phyloP scores from a whole-genome alignment of 1,139 yeast species.

The Yamadazyma triangularis region DNA sequence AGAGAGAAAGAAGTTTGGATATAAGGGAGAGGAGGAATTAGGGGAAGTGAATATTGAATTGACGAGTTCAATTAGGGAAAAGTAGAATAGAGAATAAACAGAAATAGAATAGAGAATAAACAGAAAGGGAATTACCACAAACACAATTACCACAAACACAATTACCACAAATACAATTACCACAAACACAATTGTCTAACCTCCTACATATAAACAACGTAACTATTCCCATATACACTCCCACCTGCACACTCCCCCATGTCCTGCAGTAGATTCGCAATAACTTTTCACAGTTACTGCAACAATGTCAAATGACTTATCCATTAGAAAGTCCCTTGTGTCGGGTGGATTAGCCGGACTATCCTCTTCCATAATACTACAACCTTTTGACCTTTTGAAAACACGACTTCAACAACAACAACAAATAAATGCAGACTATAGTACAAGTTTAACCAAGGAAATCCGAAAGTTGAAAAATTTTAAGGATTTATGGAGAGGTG shows the following conservation, averaged over 20 bases:
- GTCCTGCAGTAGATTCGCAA: too few relatives aligned
- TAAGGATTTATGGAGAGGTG: conserved; percentile 83
- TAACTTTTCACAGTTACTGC: too few relatives aligned
- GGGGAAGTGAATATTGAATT: conserved; percentile 21
- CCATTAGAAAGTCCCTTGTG: conserved; percentile 13
- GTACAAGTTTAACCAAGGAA: conserved; percentile 35
- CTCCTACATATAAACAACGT: too few relatives aligned
- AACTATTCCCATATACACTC: too few relatives aligned
- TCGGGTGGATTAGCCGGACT: conserved; percentile 88
- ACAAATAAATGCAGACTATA: conserved; percentile 31
- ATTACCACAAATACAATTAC: too few relatives aligned
- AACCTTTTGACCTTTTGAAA: conserved; percentile 86
- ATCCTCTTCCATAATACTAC: conserved; percentile 74
- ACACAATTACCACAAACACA: too few relatives aligned
- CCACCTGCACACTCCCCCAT: too few relatives aligned
- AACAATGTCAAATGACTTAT: conserved; percentile 13
- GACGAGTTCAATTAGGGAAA: conserved; percentile 25
- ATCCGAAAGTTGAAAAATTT: conserved; percentile 44
- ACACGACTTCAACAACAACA: conserved; percentile 82
- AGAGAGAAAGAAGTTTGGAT: conserved; percentile 5
- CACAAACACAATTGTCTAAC: too few relatives aligned
- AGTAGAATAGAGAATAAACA: too few relatives aligned
- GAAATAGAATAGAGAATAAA: too few relatives aligned
- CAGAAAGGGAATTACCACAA: too few relatives aligned
- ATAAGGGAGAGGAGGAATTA: conserved; percentile 13